Evolutionary conservation across 1,284 basidiomycete species (phyloP).

Genomic region (Volvariella volvacea): DNA sequence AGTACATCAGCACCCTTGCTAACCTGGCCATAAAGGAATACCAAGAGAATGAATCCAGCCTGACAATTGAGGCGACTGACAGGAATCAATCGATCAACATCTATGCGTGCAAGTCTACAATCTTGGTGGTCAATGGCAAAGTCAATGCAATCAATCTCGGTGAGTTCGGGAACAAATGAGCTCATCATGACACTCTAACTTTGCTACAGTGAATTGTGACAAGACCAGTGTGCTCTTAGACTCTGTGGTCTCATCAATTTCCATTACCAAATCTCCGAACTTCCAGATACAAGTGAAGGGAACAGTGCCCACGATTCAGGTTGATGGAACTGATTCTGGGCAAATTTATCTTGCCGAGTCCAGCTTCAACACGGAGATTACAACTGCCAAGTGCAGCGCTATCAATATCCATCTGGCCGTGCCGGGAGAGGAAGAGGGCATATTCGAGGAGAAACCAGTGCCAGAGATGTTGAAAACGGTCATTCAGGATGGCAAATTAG

Average conservation of each 20-base stretch:
- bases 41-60: constrained; percentile 76
- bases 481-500: constrained; percentile 78
- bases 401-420: constrained; percentile 92
- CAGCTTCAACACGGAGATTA: constrained; percentile 79
- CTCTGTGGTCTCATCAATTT: constrained; percentile 85
- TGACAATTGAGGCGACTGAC: constrained; percentile 77
- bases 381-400: constrained; percentile 91
- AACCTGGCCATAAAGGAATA: constrained; percentile 61
- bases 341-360: constrained; percentile 90
- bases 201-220: constrained; percentile 70
- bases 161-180: constrained; percentile 32
- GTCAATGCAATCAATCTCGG: constrained; percentile 91
- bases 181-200: constrained; percentile 2
- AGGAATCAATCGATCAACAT: constrained; percentile 86
- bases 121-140: constrained; percentile 88
- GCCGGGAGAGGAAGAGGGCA: constrained; percentile 84
- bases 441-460: constrained; percentile 86
- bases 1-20: no score
- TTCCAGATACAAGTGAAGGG: constrained; percentile 94
- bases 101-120: constrained; percentile 89
- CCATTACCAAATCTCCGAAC: constrained; percentile 86
- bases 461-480: constrained; percentile 95
- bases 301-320: constrained; percentile 82
- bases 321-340: constrained; percentile 94
- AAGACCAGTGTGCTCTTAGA: constrained; percentile 90